Conservation (phyloP, 2,329 filamentous ascomycete species). For the Aphanoascus verrucosus region DNA sequence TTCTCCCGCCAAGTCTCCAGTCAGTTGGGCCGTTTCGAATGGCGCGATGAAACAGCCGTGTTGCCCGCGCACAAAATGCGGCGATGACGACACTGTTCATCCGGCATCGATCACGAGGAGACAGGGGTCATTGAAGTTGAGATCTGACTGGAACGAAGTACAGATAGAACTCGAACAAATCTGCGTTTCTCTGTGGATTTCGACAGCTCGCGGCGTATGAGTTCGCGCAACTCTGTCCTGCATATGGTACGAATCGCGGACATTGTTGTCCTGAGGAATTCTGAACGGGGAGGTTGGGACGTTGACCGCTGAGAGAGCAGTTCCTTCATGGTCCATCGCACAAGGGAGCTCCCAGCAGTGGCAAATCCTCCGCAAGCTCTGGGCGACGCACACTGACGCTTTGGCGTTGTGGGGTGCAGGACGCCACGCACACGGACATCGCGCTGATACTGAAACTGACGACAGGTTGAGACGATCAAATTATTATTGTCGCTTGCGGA, state of each 20-base stretch:
- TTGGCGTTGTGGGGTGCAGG: slow-evolving; percentile 6
- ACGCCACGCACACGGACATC: background rate
- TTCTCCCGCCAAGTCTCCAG: background rate
- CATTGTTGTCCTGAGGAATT: too few species aligned
- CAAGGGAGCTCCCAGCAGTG: background rate
- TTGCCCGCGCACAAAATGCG: background rate
- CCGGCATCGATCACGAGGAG: slow-evolving; percentile 8
- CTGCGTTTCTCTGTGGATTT: too few species aligned
- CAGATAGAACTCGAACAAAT: background rate
- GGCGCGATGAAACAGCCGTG: slow-evolving; percentile 4
- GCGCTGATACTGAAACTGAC: background rate
- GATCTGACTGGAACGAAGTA: background rate
- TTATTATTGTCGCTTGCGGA: background rate
- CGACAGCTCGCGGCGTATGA: too few species aligned
- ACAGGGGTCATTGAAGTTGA: background rate
- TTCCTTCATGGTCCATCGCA: too few species aligned
- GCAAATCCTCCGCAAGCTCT: background rate
- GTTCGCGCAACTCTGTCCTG: too few species aligned
- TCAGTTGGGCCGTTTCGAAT: background rate
- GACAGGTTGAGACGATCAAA: background rate
- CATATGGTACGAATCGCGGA: too few species aligned
- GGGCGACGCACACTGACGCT: background rate
- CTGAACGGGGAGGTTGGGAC: too few species aligned
- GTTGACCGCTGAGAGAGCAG: too few species aligned
- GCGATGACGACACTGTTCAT: slow-evolving; percentile 10